Evolutionary conservation across 1,284 basidiomycete genomes (phyloP), one percentile per base, ranked within the genome.

Genomic region (Schizopora paradoxa): DNA sequence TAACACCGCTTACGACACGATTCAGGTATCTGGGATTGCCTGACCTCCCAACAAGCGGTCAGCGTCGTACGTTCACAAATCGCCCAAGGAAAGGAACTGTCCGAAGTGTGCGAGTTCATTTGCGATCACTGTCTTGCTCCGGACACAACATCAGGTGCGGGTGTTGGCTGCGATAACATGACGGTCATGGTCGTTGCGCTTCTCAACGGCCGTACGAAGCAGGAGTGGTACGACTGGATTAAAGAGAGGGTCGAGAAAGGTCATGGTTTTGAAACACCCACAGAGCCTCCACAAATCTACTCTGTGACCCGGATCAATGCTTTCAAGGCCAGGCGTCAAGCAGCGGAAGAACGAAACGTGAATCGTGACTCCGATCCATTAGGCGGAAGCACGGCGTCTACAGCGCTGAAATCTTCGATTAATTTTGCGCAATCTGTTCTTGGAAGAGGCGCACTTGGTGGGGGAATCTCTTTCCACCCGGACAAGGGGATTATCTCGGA

Each of bases 151-250:
- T 88, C 89, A 32, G 91, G 91, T 35, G 78, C 79, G 34, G 95
- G 96, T 13, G 90, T 98, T 51, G 96, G 96, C 18, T 98, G 94
- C 62, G 96, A 99, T 70, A 99, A 99, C 71, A 99, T 99, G 96
- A 99, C 96, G 0, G 74, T 96, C 45, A 78, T 97, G 55, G 78
- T 99, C 48, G 79, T 99, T 39, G 96, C 91, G 3, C 64, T 99
- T 40, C 76, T 96, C 25, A 76, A 88, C 53, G 94, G 91, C 25
- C 82, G 84, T 49, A 91, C 91, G 11, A 82, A 86, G 62, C 85
- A 91, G 53, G 84, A 96, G 61, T 99, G 96, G 96, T 90, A 89
- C 61, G 66, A 76, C 19, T 99, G 94, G 96, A 67, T 99, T 54
- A 82, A 77, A 52, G 78, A 92, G 42, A 81, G 94, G 34, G 88